Evolutionary conservation across 768 basidiomycete species (phyloP), one percentile per base, ranked within the genome.

Genomic region (Gymnopilus junonius): DNA sequence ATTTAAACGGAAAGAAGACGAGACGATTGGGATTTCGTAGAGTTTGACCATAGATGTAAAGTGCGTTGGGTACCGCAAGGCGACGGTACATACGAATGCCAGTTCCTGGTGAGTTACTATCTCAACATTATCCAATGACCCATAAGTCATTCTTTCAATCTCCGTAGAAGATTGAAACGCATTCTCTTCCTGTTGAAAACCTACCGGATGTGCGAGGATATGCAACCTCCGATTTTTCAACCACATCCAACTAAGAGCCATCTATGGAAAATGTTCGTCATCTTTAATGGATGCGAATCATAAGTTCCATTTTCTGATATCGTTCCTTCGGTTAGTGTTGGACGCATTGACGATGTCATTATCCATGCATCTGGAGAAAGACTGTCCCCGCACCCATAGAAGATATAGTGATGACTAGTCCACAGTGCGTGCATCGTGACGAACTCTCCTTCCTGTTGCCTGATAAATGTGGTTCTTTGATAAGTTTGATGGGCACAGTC

Each of bases 201-300:
- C 40, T 79, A 14, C 46, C 64, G 2, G 76, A 77, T 61, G 71
- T 71, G 3, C 65, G 64, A 37, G 82, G 82, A 6, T 84, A 82
- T 55, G 77, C 76, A 1, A 82, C 79, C 6, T 76, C 75, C 1
- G 84, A 84, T 67, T 4, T 82, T 80, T 61, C 60, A 73, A 43
- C 74, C 69, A 20, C 84, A 85, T 64, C 80, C 83, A 0, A 79
- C 75, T 14, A 78, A 81, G 27, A 55, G 73, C 4, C 69, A 76
- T 23, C 64, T 82, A 3, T 85, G 79, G 74, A 82, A 75, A 69
- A 71, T 83, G 81, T 83, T 57, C 8, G 75, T 68, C 2, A 3
- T 31, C 25, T 3, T 40, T 20, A 27, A 20, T 2, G n/a, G 34
- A 31, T 45, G 4, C 5, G 43, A 45, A 34, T 15, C 29, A 20